Evolutionary conservation across 306 rosid genomes (phyloP).

Genomic region (Medicago arabica): DNA sequence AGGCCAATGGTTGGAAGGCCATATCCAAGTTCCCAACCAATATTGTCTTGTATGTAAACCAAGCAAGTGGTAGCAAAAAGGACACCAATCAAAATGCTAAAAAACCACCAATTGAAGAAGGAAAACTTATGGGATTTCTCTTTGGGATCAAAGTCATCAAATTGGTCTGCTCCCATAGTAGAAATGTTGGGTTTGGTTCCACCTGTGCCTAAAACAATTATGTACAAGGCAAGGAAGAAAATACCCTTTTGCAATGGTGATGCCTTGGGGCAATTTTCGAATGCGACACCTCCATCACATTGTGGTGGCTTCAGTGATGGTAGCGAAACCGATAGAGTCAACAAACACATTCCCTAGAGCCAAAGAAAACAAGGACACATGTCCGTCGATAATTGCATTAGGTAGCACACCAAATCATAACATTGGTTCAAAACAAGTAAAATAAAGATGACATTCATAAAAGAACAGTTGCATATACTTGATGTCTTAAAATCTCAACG

Average conservation of each 20-base stretch:
- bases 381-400: background rate
- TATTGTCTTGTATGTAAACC: conserved; percentile 76
- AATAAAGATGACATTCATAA: background rate
- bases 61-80: conserved; percentile 73
- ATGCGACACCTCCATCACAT: conserved; percentile 44
- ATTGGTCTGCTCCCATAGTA: conserved; percentile 93
- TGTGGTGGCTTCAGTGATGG: conserved; percentile 70
- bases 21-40: conserved; percentile 79
- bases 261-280: conserved; percentile 53
- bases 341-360: conserved; percentile 66
- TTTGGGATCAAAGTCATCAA: conserved; percentile 75
- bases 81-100: conserved; percentile 69
- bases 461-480: background rate
- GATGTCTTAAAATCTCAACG: too few relatives aligned
- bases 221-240: conserved; percentile 70
- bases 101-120: conserved; percentile 93
- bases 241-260: conserved; percentile 62
- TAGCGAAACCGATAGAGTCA: conserved; percentile 72
- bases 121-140: conserved; percentile 68
- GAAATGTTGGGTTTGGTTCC: conserved; percentile 93
- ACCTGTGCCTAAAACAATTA: conserved; percentile 73
- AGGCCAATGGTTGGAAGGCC: conserved; percentile 84
- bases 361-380: background rate
- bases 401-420: background rate
- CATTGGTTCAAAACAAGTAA: conserved; percentile 4